Base-by-base conservation (phyloP, 75 land plant genomes). In the Adiantum capillusveneris region DNA sequence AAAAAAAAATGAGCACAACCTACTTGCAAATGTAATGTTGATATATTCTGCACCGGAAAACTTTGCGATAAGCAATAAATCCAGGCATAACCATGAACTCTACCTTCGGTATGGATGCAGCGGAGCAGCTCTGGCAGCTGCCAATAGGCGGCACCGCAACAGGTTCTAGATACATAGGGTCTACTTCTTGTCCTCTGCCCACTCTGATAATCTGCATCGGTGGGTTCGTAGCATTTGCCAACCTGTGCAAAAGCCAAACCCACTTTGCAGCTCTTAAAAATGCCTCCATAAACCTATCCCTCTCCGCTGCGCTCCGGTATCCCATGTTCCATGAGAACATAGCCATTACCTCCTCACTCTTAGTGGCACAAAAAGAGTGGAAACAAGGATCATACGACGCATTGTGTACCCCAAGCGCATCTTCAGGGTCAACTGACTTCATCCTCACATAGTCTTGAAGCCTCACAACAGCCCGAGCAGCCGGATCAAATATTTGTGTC, bases 1-100 rank as follows among this genome's bases (percentile, higher is more conserved):
- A n/a, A n/a, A n/a, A n/a, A n/a, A n/a, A n/a, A n/a, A n/a, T n/a
- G n/a, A n/a, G n/a, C n/a, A n/a, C n/a, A n/a, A 34, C 9, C 37
- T 34, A 34, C 28, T 31, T 34, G 55, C 72, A 69, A 25, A 28
- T 29, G 44, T 63, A 54, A 34, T 72, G 75, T 37, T 37, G 71
- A 24, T 72, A 72, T 1, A 72, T 70, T 55, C 66, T 73, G 44
- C 75, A 72, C 56, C 39, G 48, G 36, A 72, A 68, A 22, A 72
- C 58, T 25, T 59, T 72, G 31, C 59, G 53, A 31, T 66, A 42
- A 29, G 69, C 54, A 34, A 56, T 48, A 49, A 66, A 72, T n/a
- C 75, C 75, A 0, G 75, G 75, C 59, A 67, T 60, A 31, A 57
- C 46, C 75, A 72, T 72, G 54, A 72, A 72, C 70, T 65, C 71